These are phyloP conservation scores for Xylaria sp. DNA, from an alignment of 2,329 filamentous ascomycete species.

Conservation along the genomic window DNA sequence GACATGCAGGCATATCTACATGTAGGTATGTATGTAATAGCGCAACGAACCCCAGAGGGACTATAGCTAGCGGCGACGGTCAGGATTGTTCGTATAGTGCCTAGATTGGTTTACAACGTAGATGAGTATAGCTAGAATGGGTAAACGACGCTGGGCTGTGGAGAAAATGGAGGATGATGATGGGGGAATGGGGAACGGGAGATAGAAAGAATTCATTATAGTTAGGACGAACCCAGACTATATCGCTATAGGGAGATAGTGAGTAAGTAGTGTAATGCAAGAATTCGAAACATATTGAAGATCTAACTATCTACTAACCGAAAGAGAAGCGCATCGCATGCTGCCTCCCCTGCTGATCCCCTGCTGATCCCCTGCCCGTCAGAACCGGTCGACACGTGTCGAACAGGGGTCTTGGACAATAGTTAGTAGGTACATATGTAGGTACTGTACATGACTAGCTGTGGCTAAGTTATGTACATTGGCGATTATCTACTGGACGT, in stretches of 20 bases:
- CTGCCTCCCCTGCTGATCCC: neutral
- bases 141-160: neutral
- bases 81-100: neutral
- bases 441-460: too few species aligned
- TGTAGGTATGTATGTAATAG: too few species aligned
- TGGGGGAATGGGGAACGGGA: too few species aligned
- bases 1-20: neutral
- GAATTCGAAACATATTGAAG: neutral
- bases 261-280: neutral
- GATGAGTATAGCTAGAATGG: neutral
- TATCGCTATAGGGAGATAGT: neutral
- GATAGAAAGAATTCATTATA: neutral
- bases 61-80: too few species aligned
- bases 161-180: neutral
- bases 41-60: too few species aligned
- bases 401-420: constrained; percentile 26
- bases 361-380: constrained; percentile 15
- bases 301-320: constrained; percentile 20
- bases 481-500: too few species aligned
- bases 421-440: too few species aligned
- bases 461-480: too few species aligned
- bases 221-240: neutral
- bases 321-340: constrained; percentile 17
- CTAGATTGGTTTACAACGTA: neutral
- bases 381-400: constrained; percentile 33